These are phyloP conservation scores for Capronia coronata DNA, from an alignment of 2,329 filamentous ascomycete species.

Conservation along the genomic window DNA sequence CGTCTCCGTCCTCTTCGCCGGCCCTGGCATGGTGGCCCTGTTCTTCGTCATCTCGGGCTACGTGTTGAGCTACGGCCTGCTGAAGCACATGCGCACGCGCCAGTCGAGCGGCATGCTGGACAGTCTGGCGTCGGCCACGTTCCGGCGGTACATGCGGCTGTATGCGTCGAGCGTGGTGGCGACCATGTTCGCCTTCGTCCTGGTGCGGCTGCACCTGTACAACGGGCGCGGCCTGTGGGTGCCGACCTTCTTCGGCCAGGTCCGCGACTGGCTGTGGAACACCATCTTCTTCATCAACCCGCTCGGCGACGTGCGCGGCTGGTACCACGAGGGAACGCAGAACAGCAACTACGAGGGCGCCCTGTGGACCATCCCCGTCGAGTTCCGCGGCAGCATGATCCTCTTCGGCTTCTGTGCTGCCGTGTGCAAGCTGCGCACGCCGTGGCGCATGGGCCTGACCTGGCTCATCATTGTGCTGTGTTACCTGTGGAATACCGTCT, in stretches of 20 bases:
- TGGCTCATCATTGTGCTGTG: slow-evolving; percentile 3
- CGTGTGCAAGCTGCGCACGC: slow-evolving; percentile 4
- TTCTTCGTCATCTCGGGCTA: slow-evolving; percentile 57
- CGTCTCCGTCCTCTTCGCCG: slow-evolving; percentile 37
- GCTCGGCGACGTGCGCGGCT: slow-evolving; percentile 7
- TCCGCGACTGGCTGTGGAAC: neutral
- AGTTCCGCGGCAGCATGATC: slow-evolving; percentile 28
- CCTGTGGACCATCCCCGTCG: slow-evolving; percentile 30
- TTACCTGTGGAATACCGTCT: slow-evolving; percentile 7
- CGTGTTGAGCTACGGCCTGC: slow-evolving; percentile 48
- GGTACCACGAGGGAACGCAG: neutral
- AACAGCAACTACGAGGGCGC: slow-evolving; percentile 21
- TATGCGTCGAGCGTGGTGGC: slow-evolving; percentile 26
- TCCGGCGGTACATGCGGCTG: slow-evolving; percentile 32
- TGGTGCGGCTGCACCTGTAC: slow-evolving; percentile 6
- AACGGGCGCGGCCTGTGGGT: neutral
- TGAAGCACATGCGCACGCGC: slow-evolving; percentile 33
- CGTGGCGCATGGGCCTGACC: slow-evolving; percentile 4
- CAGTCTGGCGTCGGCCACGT: slow-evolving; percentile 17
- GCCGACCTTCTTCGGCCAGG: slow-evolving; percentile 1
- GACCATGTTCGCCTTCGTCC: slow-evolving; percentile 24
- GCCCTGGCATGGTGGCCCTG: slow-evolving; percentile 31
- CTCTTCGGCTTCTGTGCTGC: slow-evolving; percentile 18
- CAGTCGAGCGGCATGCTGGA: neutral
- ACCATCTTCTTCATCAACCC: slow-evolving; percentile 8